These are phyloP conservation scores for Hypoxylon sp. DNA, from an alignment of 2,329 filamentous ascomycete species.

Conservation along the genomic window DNA sequence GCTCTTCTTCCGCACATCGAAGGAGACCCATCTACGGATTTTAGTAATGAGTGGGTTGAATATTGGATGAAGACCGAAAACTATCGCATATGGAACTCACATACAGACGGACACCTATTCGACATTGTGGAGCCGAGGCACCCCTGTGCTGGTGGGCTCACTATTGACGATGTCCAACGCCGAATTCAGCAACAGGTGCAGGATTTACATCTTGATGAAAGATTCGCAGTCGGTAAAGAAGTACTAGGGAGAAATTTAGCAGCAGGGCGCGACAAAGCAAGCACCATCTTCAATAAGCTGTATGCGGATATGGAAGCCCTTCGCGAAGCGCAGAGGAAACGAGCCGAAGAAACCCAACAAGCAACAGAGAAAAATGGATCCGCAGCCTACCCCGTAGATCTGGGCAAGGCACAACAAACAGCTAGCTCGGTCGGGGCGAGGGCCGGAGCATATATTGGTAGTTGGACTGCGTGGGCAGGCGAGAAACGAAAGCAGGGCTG, in stretches of 20 bases:
- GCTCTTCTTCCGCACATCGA: conserved; percentile 77
- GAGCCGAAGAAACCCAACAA: conserved; percentile 68
- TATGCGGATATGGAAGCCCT: conserved; percentile 91
- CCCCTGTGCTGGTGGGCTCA: conserved; percentile 91
- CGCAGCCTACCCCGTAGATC: conserved; percentile 52
- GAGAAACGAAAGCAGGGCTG: conserved; percentile 77
- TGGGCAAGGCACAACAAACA: conserved; percentile 62
- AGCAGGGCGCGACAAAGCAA: conserved; percentile 89
- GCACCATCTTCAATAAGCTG: conserved; percentile 86
- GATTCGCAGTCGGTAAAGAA: conserved; percentile 86
- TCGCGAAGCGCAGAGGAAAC: conserved; percentile 79
- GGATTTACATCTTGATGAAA: conserved; percentile 93
- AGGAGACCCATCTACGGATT: conserved; percentile 88
- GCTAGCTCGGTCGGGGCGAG: conserved; percentile 67
- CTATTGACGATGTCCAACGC: conserved; percentile 94
- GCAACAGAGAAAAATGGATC: conserved; percentile 50
- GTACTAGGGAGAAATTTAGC: conserved; percentile 90
- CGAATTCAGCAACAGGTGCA: conserved; percentile 92
- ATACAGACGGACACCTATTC: conserved; percentile 90
- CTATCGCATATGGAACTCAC: conserved; percentile 86
- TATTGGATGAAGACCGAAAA: conserved; percentile 91
- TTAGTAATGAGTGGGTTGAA: conserved; percentile 87
- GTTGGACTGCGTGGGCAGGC: conserved; percentile 79
- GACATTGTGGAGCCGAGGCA: conserved; percentile 95
- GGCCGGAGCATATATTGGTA: conserved; percentile 76